Base-by-base conservation (phyloP, 2,329 filamentous ascomycete genomes). In the Teratosphaeria destructans region DNA sequence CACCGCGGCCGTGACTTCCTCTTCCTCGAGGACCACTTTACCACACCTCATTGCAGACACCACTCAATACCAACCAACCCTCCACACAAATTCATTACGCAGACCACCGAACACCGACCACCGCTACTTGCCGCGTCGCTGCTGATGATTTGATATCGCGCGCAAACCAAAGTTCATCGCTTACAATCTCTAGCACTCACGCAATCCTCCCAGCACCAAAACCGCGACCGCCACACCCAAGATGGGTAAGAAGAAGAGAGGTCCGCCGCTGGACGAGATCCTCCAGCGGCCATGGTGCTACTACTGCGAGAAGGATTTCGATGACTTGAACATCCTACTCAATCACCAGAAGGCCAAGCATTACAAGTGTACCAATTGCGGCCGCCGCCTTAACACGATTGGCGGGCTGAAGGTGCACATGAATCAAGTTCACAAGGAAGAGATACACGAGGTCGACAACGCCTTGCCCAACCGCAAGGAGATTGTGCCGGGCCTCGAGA, bases 301-400 rank as follows among this genome's bases (percentile, higher is more conserved):
- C 78, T 99, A 99, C 79, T 99, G 94, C 86, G 94, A 99, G 77
- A 89, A 93, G 78, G 93, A 97, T 77, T 99, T 97, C 73, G 92
- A 97, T 74, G 94, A 99, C 74, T 76, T 96, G 54, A 96, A 96
- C 79, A 91, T 97, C 67, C 85, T 99, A 64, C 95, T 96, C 67
- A 92, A 89, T 60, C 94, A 99, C 75, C 94, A 97, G 72, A 97
- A 96, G 74, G 92, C 93, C n/a, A 97, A 97, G 77, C 94, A 99
- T 75, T 97, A 96, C 81, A 96, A 96, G 76, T 99, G 94, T 54
- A 90, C 96, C 68, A 81, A 87, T 77, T 99, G 94, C 74, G 86
- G 86, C 57, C 85, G 94, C 65, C 83, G 92, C 66, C 77, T 99
- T 59, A 96, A 96, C 72, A 99, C 94, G 1, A 92, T 92, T 52